Conservation (phyloP, 1,139 yeast genomes). For the Blastobotrys ciferrii region DNA sequence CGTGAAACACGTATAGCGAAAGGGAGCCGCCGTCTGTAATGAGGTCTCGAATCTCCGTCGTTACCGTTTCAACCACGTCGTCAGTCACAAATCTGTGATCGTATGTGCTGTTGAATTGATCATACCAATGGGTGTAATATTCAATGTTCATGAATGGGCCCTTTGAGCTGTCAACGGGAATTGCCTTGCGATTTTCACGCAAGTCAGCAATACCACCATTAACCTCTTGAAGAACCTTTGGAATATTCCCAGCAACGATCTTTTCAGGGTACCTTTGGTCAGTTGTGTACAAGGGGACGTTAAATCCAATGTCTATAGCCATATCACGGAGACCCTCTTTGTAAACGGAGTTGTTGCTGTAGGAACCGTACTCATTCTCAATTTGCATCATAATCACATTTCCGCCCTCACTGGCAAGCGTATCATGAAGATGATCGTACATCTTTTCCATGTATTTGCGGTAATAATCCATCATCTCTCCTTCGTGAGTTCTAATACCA, state of each 20-base stretch:
- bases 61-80: background rate
- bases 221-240: constrained; percentile 10
- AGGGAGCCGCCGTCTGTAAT: constrained; percentile 5
- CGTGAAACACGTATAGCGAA: constrained; percentile 11
- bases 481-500: constrained; percentile 6
- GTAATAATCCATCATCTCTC: constrained; percentile 1
- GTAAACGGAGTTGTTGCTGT: constrained; percentile 7
- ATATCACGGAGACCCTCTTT: constrained; percentile 6
- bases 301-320: constrained; percentile 9
- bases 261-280: constrained; percentile 5
- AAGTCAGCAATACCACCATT: constrained; percentile 8
- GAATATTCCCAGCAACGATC: constrained; percentile 7
- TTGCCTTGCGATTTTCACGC: background rate
- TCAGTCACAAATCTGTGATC: background rate
- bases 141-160: constrained; percentile 12
- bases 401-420: constrained; percentile 12
- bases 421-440: constrained; percentile 1
- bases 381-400: constrained; percentile 12
- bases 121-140: constrained; percentile 14
- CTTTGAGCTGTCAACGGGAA: background rate
- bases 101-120: constrained; percentile 1
- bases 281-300: constrained; percentile 12
- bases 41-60: constrained; percentile 4
- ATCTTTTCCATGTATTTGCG: constrained; percentile 2
- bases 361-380: constrained; percentile 14